phyloP scores from a whole-genome alignment of 139 green algal species.

The Chlamydomonas asymmetrica region DNA sequence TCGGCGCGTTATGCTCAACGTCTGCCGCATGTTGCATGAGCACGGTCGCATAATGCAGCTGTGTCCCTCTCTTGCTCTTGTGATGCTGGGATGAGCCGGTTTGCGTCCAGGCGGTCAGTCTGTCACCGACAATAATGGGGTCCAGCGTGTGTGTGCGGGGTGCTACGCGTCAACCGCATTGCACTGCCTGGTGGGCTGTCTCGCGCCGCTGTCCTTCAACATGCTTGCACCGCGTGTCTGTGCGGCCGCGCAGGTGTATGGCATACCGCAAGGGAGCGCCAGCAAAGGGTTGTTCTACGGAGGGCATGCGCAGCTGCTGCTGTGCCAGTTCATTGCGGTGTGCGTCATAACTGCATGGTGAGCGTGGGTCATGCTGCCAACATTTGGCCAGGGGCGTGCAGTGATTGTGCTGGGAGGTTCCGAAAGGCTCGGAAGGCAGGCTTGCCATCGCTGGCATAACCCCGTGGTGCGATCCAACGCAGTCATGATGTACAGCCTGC shows the following conservation, averaged over 20 bases:
- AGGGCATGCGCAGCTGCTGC: constrained; percentile 43
- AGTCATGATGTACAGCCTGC: not conserved
- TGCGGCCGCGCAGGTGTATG: constrained; percentile 20
- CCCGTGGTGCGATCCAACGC: not conserved
- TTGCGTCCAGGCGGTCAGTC: not conserved
- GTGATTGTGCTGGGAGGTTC: not conserved
- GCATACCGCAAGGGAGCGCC: not conserved
- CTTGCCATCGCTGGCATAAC: not conserved
- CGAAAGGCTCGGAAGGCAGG: not conserved
- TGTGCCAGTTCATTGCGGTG: constrained; percentile 40
- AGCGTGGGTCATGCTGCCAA: too few relatives aligned
- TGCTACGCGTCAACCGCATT: not conserved
- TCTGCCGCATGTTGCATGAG: too few relatives aligned
- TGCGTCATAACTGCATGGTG: constrained; percentile 6
- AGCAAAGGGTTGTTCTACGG: constrained; percentile 45
- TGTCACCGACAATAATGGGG: not conserved
- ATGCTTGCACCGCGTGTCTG: too few relatives aligned
- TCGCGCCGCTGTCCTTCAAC: not conserved
- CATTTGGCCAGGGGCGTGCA: not conserved
- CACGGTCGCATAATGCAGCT: too few relatives aligned
- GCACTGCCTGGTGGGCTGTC: not conserved
- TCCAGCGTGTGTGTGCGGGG: not conserved
- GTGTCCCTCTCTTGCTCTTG: too few relatives aligned
- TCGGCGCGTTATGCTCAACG: too few relatives aligned
- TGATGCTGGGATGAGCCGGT: not conserved